These are phyloP conservation scores for Ascochyta lentis DNA, from an alignment of 2,329 filamentous ascomycete species.

Conservation along the genomic window DNA sequence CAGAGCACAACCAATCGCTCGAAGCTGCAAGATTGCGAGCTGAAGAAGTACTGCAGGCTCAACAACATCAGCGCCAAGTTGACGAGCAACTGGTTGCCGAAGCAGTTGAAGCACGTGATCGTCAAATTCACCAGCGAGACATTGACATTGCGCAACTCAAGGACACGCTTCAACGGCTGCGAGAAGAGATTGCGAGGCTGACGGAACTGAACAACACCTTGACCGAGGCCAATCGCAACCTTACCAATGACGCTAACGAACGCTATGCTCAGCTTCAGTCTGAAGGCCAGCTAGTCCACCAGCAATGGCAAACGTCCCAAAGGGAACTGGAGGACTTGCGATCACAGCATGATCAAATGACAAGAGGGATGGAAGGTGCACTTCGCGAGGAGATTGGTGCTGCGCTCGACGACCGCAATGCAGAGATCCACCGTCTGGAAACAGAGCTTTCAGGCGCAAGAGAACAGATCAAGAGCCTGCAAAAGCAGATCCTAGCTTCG, in stretches of 20 bases:
- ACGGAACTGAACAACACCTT: conserved; percentile 84
- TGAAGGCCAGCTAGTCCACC: conserved; percentile 64
- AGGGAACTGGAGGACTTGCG: conserved; percentile 74
- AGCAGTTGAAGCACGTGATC: conserved; percentile 68
- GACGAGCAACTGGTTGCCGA: conserved; percentile 57
- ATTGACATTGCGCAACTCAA: conserved; percentile 84
- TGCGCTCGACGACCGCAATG: conserved; percentile 80
- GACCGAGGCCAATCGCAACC: conserved; percentile 75
- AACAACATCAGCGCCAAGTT: conserved; percentile 61
- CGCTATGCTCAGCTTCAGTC: conserved; percentile 72
- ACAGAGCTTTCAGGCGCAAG: conserved; percentile 76
- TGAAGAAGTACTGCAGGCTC: conserved; percentile 68
- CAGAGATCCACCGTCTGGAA: conserved; percentile 79
- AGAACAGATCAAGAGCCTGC: conserved; percentile 65
- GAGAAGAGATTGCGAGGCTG: conserved; percentile 80
- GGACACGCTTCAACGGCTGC: conserved; percentile 78
- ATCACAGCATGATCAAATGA: conserved; percentile 67
- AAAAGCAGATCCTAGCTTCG: conserved; percentile 65
- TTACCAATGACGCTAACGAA: conserved; percentile 77
- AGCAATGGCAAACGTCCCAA: conserved; percentile 64
- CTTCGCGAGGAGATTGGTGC: conserved; percentile 67
- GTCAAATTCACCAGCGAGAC: conserved; percentile 80
- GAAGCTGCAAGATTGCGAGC: conserved; percentile 73
- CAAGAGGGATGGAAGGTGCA: conserved; percentile 67
- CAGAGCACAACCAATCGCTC: conserved; percentile 82